These are phyloP conservation scores for Carallia brachiata DNA, from an alignment of 345 rosid species.

Conservation along the genomic window DNA sequence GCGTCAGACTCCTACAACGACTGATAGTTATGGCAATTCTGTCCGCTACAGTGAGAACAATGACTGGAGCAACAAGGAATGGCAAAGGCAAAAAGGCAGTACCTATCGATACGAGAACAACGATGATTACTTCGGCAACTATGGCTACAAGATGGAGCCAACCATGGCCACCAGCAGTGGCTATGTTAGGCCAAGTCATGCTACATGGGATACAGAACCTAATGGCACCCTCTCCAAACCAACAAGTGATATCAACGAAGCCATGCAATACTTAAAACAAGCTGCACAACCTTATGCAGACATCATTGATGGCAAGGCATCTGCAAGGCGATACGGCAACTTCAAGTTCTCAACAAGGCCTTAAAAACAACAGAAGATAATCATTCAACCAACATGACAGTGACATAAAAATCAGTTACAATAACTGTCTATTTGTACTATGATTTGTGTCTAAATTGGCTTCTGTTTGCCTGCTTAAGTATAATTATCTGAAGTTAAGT, in stretches of 20 bases:
- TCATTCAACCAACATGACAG: background rate
- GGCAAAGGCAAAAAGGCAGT: conserved; percentile 13
- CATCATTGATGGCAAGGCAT: conserved; percentile 28
- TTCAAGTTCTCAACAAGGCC: conserved; percentile 5
- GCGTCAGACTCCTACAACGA: conserved; percentile 23
- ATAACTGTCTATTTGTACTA: conserved; percentile 8
- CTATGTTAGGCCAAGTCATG: conserved; percentile 24
- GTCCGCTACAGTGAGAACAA: conserved; percentile 10
- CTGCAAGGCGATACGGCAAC: conserved; percentile 27
- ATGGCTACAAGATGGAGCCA: conserved; percentile 14
- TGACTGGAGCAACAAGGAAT: conserved; percentile 21
- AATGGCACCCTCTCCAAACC: conserved; percentile 27
- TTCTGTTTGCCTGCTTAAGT: background rate
- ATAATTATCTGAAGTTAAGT: background rate
- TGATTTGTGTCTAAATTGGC: background rate
- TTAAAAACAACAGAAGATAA: background rate
- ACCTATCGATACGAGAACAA: conserved; percentile 6
- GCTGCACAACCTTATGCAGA: conserved; percentile 15
- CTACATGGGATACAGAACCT: conserved; percentile 23
- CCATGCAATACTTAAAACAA: conserved; percentile 25
- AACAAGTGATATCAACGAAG: conserved; percentile 22
- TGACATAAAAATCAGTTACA: background rate
- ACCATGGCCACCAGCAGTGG: conserved; percentile 15
- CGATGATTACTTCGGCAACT: conserved; percentile 19
- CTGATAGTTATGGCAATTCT: conserved; percentile 8